Base-by-base conservation (phyloP, 2,329 filamentous ascomycete species). In the Fonsecaea erecta region DNA sequence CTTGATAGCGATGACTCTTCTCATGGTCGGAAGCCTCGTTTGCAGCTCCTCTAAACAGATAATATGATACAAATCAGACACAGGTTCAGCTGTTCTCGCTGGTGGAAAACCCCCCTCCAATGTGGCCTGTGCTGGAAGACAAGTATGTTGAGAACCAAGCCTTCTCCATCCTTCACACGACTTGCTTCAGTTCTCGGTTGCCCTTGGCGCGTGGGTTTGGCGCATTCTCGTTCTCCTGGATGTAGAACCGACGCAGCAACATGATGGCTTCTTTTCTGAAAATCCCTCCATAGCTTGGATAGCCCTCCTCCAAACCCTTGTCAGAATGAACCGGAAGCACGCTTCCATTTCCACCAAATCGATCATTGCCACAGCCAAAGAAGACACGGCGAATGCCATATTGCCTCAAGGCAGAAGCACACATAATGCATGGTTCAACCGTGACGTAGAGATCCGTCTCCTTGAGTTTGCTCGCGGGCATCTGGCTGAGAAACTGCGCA, bases 371-470 rank as follows among this genome's bases (percentile, higher is more conserved):
- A 65, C 93, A 96, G 3, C 95, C 96, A 77, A 95, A 99, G 77
- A 94, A 98, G 34, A 99, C 95, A 71, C 90, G 90, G 68, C 90
- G 87, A 77, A 99, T 93, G 14, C 88, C 86, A 70, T 96, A 89
- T 78, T 99, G 96, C 58, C 93, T 88, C 57, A 99, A 84, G 60
- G 96, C 87, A 6, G 93, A 96, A 12, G 95, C 95, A 76, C 95
- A 99, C 95, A 99, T 99, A 80, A 99, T 92, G 77, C 95, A 99
- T 3, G 95, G 95, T 79, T 99, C 96, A 60, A 99, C 94, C 0
- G 95, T 99, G 55, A 99, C 95, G 77, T 99, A 99, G 58, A 99
- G 86, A 74, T 90, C 88, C 9, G 88, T 90, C 69, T 93, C 86
- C 43, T 82, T 82, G 71, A 98, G 83, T 68, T 94, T 86, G 12